Percentiles rank a stretch among this genome's conserved stretches.
phyloP scores from a whole-genome alignment of 202 grass and related monocot species.

The Zizania palustris region DNA sequence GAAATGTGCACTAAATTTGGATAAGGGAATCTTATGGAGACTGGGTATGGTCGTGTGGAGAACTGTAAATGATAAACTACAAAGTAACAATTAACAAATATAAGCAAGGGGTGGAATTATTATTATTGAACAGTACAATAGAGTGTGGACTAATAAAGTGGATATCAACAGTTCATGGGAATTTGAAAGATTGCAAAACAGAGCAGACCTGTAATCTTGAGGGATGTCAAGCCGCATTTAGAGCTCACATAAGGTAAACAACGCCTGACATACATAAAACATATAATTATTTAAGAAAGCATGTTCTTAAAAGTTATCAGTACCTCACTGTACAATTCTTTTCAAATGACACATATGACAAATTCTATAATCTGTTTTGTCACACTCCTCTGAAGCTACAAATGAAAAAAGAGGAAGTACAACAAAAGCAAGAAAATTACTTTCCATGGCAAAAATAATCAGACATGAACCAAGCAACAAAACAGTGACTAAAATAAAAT shows the following conservation, averaged over 20 bases:
- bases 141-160: background rate
- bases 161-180: background rate
- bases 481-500: background rate
- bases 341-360: background rate
- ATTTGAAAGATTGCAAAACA: background rate
- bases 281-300: background rate
- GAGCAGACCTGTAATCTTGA: background rate
- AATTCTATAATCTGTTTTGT: background rate
- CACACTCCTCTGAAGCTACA: background rate
- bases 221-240: background rate
- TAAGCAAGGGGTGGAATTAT: background rate
- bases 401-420: background rate
- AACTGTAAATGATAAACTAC: background rate
- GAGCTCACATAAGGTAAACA: background rate
- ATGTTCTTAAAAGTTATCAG: background rate
- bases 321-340: background rate
- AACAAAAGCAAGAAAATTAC: background rate
- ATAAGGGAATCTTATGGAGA: background rate
- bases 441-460: background rate
- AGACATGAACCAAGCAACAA: background rate
- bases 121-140: background rate
- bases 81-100: background rate
- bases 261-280: background rate
- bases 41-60: background rate
- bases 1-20: too few species aligned